These are phyloP conservation scores for Trichoderma sp. DNA, from an alignment of 2,329 filamentous ascomycete species.

Conservation along the genomic window DNA sequence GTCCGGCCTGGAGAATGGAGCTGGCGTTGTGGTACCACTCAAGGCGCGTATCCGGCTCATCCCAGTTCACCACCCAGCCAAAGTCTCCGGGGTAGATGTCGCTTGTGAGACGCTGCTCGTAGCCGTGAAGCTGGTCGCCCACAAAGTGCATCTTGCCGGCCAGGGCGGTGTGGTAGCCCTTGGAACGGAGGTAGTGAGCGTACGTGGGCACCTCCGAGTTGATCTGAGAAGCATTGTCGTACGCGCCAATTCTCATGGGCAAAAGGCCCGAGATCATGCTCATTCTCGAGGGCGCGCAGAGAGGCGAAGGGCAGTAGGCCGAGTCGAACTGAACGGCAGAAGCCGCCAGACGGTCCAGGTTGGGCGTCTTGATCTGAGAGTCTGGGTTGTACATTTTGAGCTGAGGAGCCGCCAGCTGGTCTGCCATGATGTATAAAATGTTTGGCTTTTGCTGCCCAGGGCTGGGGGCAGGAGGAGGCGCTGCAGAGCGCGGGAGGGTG, in stretches of 20 bases:
- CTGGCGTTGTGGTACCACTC: slow-evolving; percentile 98
- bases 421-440: slow-evolving; percentile 86
- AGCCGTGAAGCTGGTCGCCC: slow-evolving; percentile 91
- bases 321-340: slow-evolving; percentile 88
- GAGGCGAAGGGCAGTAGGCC: slow-evolving; percentile 90
- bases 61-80: slow-evolving; percentile 95
- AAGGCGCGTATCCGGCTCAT: slow-evolving; percentile 79
- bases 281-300: slow-evolving; percentile 91
- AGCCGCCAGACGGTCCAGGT: slow-evolving; percentile 81
- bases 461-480: slow-evolving; percentile 36
- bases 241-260: slow-evolving; percentile 88
- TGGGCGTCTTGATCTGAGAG: slow-evolving; percentile 89
- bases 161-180: slow-evolving; percentile 86
- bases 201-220: slow-evolving; percentile 86
- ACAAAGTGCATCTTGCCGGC: slow-evolving; percentile 98
- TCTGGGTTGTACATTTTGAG: slow-evolving; percentile 89
- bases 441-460: slow-evolving; percentile 44
- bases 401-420: slow-evolving; percentile 88
- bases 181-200: slow-evolving; percentile 83
- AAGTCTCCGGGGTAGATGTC: slow-evolving; percentile 96
- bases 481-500: slow-evolving; percentile 64
- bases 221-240: slow-evolving; percentile 87
- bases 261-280: slow-evolving; percentile 92
- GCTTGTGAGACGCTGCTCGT: slow-evolving; percentile 88
- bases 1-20: slow-evolving; percentile 86